Percentiles rank a stretch among this genome's conserved stretches.
Conservation (phyloP, 192 early-diverging fungal genomes). For the Entomortierella lignicola region DNA sequence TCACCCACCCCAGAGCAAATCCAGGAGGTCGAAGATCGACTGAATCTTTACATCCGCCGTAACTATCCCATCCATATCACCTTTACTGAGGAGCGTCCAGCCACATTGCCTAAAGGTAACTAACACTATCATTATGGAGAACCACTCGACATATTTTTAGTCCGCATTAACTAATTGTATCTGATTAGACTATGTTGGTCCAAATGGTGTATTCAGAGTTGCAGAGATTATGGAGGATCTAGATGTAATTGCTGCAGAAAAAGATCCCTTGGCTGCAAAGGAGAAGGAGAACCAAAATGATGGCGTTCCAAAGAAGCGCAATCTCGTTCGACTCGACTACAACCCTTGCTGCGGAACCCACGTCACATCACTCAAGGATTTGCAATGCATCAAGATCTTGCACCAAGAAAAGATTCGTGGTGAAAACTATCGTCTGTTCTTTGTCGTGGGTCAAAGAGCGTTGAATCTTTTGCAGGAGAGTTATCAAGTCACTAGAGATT, state of each 20-base stretch:
- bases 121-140: neutral
- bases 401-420: conserved; percentile 74
- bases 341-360: conserved; percentile 86
- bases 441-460: conserved; percentile 75
- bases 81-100: conserved; percentile 60
- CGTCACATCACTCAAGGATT: conserved; percentile 64
- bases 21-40: conserved; percentile 59
- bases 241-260: conserved; percentile 38
- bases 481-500: conserved; percentile 49
- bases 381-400: conserved; percentile 74
- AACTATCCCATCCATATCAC: conserved; percentile 60
- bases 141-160: too few species aligned
- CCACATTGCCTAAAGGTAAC: conserved; percentile 63
- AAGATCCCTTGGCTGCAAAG: conserved; percentile 17
- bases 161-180: neutral
- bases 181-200: conserved; percentile 44
- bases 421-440: conserved; percentile 73
- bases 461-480: conserved; percentile 48
- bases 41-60: conserved; percentile 68
- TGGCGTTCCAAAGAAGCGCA: conserved; percentile 33
- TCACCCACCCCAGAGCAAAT: conserved; percentile 58
- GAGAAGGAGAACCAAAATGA: neutral
- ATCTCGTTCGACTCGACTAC: conserved; percentile 62
- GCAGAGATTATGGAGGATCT: conserved; percentile 51
- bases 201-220: conserved; percentile 48